Evolutionary conservation across 345 rosid genomes (phyloP), one percentile per base, ranked within the genome.

Genomic region (Euphorbia lathyris): DNA sequence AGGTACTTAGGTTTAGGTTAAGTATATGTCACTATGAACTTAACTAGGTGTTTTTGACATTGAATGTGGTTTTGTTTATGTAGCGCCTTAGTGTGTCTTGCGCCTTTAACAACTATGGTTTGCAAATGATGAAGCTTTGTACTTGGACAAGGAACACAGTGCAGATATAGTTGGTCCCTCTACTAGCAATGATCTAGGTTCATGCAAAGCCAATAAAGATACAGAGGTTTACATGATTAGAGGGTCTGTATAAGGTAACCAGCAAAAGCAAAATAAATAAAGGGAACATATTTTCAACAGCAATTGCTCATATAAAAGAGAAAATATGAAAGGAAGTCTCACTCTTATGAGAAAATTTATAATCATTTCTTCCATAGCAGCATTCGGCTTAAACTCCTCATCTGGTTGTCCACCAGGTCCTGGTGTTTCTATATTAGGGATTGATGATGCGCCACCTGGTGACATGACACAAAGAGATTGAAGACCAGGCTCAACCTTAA

Each of bases 361-460:
- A 65, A 95, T 90, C 98, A 95, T 95, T 83, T 95, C 99, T 83
- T 95, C 99, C 99, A 95, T 95, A 61, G 99, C 99, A 67, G 98
- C 99, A 87, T 95, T 95, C 52, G 98, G 98, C 81, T 95, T 95
- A 76, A 92, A 95, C 78, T 95, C 99, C 78, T 95, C 99, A 75
- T 95, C 99, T 67, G 98, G 94, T 82, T 90, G 99, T 74, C 91
- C 85, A 79, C 91, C 86, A 76, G 97, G 82, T 72, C 99, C 99
- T n/a, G 97, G 94, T 77, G 98, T 87, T 81, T 92, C 99, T 60
- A 92, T 80, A 55, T 89, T 90, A 45, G 97, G 87, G 60, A 92
- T 92, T 47, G 97, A 88, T 59, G 97, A 84, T 36, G 93, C 79
- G 80, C 88, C 93, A 59, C 97, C 97, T 71, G 98, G 98, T 58